Evolutionary conservation across 2,329 filamentous ascomycete species (phyloP), one percentile per base, ranked within the genome.

Genomic region (Hansfordia pulvinata): DNA sequence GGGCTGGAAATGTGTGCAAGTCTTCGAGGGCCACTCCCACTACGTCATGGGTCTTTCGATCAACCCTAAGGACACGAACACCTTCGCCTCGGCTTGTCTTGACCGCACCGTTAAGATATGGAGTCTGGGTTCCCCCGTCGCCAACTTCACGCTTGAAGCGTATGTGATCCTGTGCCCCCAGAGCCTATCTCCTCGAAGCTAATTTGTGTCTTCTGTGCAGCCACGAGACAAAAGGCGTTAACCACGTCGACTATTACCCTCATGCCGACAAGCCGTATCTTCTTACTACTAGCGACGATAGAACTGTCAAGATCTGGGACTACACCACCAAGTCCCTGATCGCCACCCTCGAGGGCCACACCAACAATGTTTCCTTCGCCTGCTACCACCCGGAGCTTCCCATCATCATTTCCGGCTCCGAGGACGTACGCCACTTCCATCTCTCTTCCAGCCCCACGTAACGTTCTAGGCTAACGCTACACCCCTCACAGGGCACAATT

Each of bases 241-340:
- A 98, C 58, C 84, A 93, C 48, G 86, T 98, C 42, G 90, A 98
- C 49, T 98, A 79, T 57, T 79, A 79, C 45, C 74, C 74, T 8
- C 73, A 77, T 44, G 75, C 72, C 40, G 75, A 79, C 47, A 78
- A 78, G 52, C 75, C 75, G 15, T 96, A 98, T 48, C 76, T 98
- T 23, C 76, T 98, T 36, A 98, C 90, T 14, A 94, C 88, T 10
- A 93, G 85, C 6, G 90, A 98, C 51, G 90, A 96, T 54, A 76
- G 83, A 43, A 96, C 88, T 1, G 84, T 96, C 43, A 96, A 96
- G 64, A 74, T 98, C 29, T 98, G 90, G 88, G 90, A 98, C 50
- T 96, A 98, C 62, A 96, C 88, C 9, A 96, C 86, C 25, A 98
- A 98, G 59, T 90, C 85, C 9, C 64, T 96, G 38, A 94, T 96